These are phyloP conservation scores for Ascochyta viciae-villosae DNA, from an alignment of 2,329 filamentous ascomycete genomes.

Conservation along the genomic window DNA sequence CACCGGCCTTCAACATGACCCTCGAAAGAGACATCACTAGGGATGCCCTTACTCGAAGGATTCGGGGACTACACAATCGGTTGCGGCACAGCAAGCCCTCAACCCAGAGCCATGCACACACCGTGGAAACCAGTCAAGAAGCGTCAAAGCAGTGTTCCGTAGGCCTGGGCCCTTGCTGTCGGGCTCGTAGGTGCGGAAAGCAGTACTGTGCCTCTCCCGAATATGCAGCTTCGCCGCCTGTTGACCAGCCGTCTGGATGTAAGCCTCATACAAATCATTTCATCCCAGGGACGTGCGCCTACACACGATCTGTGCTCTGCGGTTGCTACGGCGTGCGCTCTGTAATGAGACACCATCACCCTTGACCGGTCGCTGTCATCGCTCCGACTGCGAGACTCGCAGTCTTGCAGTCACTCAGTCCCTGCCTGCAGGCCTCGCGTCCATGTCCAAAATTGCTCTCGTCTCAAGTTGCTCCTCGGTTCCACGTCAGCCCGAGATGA, in stretches of 20 bases:
- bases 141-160: background rate
- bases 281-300: background rate
- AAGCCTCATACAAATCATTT: background rate
- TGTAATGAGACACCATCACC: slow-evolving; percentile 2
- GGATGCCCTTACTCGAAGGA: slow-evolving; percentile 5
- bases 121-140: background rate
- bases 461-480: slow-evolving; percentile 1
- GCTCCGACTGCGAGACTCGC: background rate
- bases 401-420: background rate
- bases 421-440: slow-evolving; percentile 2
- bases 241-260: slow-evolving; percentile 6
- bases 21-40: background rate
- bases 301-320: slow-evolving; percentile 3
- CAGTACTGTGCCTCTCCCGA: background rate
- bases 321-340: slow-evolving; percentile 1
- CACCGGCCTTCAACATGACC: background rate
- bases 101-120: background rate
- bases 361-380: background rate
- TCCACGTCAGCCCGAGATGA: slow-evolving; percentile 1
- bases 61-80: background rate
- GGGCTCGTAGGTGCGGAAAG: slow-evolving; percentile 2
- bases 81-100: slow-evolving; percentile 5
- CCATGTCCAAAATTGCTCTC: background rate
- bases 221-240: slow-evolving; percentile 7
- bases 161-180: slow-evolving; percentile 10